Conservation (phyloP, 2,329 filamentous ascomycete species). For the Penicillium sp. region DNA sequence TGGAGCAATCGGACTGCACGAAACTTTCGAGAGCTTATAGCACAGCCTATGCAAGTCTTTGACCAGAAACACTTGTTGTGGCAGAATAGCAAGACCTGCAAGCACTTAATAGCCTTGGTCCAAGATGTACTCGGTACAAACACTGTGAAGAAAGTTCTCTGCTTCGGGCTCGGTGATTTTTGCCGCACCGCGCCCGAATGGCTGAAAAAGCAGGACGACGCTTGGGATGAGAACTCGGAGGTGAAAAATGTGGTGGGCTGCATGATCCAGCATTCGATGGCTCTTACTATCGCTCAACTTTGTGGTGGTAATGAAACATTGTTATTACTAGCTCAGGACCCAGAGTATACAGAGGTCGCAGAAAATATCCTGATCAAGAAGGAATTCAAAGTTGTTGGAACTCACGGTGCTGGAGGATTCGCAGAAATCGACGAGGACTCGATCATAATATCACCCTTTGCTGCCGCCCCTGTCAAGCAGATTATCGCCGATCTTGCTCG, state of each 20-base stretch:
- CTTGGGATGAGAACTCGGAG: conserved; percentile 18
- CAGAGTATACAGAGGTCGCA: conserved; percentile 20
- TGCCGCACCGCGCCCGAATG: conserved; percentile 23
- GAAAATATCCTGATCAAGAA: conserved; percentile 20
- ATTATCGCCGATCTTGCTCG: conserved; percentile 26
- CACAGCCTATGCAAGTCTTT: conserved; percentile 23
- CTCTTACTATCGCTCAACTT: conserved; percentile 25
- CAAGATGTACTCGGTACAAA: conserved; percentile 17
- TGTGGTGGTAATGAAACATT: conserved; percentile 18
- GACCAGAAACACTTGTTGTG: conserved; percentile 21
- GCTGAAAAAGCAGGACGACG: conserved; percentile 19
- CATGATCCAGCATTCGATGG: conserved; percentile 26
- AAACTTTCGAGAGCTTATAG: conserved; percentile 25
- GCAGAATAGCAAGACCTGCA: conserved; percentile 24
- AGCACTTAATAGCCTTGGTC: conserved; percentile 16
- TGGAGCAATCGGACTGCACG: conserved; percentile 24
- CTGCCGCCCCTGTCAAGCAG: conserved; percentile 25
- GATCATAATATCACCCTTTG: conserved; percentile 23
- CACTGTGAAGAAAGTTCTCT: conserved; percentile 23
- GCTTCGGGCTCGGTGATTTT: conserved; percentile 26
- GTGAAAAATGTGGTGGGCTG: conserved; percentile 15
- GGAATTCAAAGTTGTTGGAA: conserved; percentile 21
- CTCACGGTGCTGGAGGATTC: conserved; percentile 23
- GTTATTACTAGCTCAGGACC: conserved; percentile 21
- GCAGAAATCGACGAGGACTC: conserved; percentile 24